These are phyloP conservation scores for Aristolochia californica DNA, from an alignment of 164 flowering plant species.

Conservation along the genomic window DNA sequence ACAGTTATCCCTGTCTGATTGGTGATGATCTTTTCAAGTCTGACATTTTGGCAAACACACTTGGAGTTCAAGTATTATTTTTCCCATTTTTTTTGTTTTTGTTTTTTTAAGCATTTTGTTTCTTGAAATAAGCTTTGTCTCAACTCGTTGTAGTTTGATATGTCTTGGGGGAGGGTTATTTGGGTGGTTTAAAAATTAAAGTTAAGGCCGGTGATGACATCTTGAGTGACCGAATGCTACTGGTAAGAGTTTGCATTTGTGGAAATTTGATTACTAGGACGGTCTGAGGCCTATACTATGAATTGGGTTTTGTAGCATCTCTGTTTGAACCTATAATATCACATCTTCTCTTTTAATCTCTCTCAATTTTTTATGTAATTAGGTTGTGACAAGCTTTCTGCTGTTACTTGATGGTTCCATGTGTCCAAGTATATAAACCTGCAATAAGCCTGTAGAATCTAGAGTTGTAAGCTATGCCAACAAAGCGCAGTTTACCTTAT, in stretches of 20 bases:
- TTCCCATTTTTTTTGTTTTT: neutral
- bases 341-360: too few species aligned
- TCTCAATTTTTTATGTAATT: too few species aligned
- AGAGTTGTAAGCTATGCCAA: slow-evolving; percentile 41
- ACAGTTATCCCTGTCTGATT: slow-evolving; percentile 4
- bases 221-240: neutral
- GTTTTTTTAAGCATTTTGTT: neutral
- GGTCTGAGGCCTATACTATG: neutral
- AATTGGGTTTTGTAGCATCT: neutral
- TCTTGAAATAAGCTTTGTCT: too few species aligned
- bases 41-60: neutral
- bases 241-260: neutral
- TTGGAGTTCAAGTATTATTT: too few species aligned
- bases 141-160: too few species aligned
- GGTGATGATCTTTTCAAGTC: slow-evolving; percentile 1
- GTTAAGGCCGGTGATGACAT: neutral
- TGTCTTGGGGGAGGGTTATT: neutral
- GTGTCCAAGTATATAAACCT: too few species aligned
- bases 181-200: neutral
- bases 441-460: too few species aligned
- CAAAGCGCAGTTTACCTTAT: slow-evolving; percentile 44
- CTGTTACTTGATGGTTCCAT: too few species aligned
- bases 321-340: too few species aligned
- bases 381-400: too few species aligned
- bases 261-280: neutral